These are phyloP conservation scores for Coprinellus micaceus DNA, from an alignment of 768 basidiomycete species.

Conservation along the genomic window DNA sequence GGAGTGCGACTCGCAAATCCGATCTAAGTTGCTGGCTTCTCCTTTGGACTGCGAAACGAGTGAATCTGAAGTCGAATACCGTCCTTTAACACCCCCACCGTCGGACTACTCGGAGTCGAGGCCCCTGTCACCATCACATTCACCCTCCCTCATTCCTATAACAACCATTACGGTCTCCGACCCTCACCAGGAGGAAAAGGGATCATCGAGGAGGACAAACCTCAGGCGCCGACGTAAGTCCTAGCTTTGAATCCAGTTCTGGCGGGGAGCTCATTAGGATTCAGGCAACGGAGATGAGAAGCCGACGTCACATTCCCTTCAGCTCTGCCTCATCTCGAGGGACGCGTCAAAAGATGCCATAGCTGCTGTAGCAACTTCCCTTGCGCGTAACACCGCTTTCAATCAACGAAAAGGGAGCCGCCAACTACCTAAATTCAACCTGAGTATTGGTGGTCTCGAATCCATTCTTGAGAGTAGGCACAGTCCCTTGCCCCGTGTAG, in stretches of 20 bases:
- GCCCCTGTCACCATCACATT: slow-evolving; percentile 50
- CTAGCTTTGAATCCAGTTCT: background rate
- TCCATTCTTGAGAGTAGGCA: slow-evolving; percentile 56
- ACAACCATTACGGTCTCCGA: slow-evolving; percentile 18
- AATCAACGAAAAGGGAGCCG: slow-evolving; percentile 17
- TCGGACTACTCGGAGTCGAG: slow-evolving; percentile 70
- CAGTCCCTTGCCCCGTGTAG: background rate
- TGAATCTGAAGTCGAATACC: slow-evolving; percentile 58
- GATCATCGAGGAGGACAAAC: background rate
- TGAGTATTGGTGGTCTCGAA: slow-evolving; percentile 46
- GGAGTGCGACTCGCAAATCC: slow-evolving; percentile 38
- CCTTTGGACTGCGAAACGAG: slow-evolving; percentile 21
- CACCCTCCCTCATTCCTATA: slow-evolving; percentile 13
- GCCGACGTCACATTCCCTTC: slow-evolving; percentile 27
- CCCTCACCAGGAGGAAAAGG: background rate
- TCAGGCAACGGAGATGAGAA: background rate
- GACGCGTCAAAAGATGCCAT: slow-evolving; percentile 64
- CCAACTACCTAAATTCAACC: slow-evolving; percentile 23
- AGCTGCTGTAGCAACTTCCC: slow-evolving; percentile 46
- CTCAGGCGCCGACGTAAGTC: background rate
- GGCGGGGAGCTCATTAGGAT: too few relatives aligned
- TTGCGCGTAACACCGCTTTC: slow-evolving; percentile 34
- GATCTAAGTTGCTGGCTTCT: slow-evolving; percentile 26
- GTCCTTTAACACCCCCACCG: slow-evolving; percentile 70
- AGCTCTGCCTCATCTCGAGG: slow-evolving; percentile 55